A percentile compares a stretch with the other conserved stretches of the same genome.
Evolutionary conservation across 805 yeast species (phyloP).

Genomic region (Pachysolen tannophilus): DNA sequence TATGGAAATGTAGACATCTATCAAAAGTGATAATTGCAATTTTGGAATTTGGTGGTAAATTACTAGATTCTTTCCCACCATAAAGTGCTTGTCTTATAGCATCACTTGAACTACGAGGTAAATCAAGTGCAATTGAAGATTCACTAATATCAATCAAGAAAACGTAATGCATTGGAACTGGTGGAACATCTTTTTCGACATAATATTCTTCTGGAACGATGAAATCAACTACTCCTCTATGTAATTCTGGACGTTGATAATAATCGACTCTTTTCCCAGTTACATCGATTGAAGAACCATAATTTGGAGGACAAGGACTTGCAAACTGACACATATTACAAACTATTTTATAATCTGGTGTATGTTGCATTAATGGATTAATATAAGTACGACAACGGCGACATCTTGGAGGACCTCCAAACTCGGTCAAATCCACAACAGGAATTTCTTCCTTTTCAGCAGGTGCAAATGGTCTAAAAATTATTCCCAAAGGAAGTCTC

Average conservation of each 20-base stretch:
- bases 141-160: conserved; percentile 66
- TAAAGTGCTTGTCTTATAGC: conserved; percentile 55
- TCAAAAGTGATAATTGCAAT: conserved; percentile 75
- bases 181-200: conserved; percentile 26
- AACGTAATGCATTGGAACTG: conserved; percentile 56
- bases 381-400: conserved; percentile 85
- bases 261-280: conserved; percentile 59
- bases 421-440: conserved; percentile 47
- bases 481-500: conserved; percentile 72
- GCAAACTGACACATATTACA: conserved; percentile 87
- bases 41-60: conserved; percentile 35
- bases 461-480: conserved; percentile 81
- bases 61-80: conserved; percentile 17
- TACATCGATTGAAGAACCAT: conserved; percentile 52
- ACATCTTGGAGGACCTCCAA: conserved; percentile 79
- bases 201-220: conserved; percentile 71
- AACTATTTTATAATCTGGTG: conserved; percentile 51
- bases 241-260: conserved; percentile 63
- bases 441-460: conserved; percentile 51
- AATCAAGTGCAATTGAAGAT: conserved; percentile 48
- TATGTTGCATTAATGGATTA: conserved; percentile 73
- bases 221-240: conserved; percentile 78
- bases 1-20: conserved; percentile 61
- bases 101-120: conserved; percentile 59
- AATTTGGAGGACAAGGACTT: conserved; percentile 60